These are phyloP conservation scores for Colletotrichum tanaceti DNA, from an alignment of 2,329 filamentous ascomycete species.

Conservation along the genomic window DNA sequence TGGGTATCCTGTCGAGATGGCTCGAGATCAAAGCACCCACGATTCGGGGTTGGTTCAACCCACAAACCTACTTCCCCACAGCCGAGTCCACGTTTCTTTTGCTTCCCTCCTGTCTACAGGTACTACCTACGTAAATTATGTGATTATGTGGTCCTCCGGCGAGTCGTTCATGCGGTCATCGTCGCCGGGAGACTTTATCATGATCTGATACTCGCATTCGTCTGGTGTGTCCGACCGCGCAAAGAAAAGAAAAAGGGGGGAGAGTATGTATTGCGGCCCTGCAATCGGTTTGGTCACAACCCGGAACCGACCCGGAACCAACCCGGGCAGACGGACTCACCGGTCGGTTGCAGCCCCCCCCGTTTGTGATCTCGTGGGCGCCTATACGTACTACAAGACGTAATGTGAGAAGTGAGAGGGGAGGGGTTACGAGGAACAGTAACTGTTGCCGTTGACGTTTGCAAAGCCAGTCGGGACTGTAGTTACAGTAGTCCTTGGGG, in stretches of 20 bases:
- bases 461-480: background rate
- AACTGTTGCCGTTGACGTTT: too few species aligned
- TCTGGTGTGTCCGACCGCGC: background rate
- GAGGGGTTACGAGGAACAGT: background rate
- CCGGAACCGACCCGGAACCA: slow-evolving; percentile 7
- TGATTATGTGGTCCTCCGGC: background rate
- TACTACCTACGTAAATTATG: too few species aligned
- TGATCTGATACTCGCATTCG: background rate
- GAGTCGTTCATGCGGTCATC: background rate
- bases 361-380: slow-evolving; percentile 11
- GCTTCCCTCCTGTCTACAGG: background rate
- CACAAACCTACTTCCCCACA: background rate
- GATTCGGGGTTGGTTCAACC: too few species aligned
- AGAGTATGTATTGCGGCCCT: background rate
- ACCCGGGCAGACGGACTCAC: background rate
- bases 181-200: background rate
- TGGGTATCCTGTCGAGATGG: background rate
- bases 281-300: background rate
- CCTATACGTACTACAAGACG: slow-evolving; percentile 19
- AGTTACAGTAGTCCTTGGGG: background rate
- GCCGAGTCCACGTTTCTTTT: background rate
- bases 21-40: slow-evolving; percentile 15
- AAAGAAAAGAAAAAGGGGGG: background rate
- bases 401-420: background rate
- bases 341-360: background rate